Evolutionary conservation across 768 basidiomycete species (phyloP).

Genomic region (Tricholoma hemisulphureum): DNA sequence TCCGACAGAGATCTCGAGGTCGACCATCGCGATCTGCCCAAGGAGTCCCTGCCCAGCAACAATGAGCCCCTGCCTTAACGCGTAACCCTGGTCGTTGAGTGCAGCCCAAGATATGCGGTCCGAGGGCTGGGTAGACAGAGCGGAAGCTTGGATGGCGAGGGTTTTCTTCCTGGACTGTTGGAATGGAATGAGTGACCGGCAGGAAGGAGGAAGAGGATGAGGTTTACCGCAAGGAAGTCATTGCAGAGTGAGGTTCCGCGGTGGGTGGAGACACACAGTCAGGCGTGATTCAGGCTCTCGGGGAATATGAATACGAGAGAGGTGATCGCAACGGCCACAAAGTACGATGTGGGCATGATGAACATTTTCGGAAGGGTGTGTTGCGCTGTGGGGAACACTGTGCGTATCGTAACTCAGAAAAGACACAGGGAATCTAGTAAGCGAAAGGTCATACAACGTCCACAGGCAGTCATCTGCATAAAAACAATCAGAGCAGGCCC

Average conservation of each 20-base stretch:
- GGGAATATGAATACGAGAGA: conserved; percentile 42
- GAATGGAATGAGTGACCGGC: background rate
- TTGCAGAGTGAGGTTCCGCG: conserved; percentile 24
- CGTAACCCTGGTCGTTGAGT: conserved; percentile 23
- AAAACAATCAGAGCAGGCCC: background rate
- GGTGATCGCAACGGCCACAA: conserved; percentile 39
- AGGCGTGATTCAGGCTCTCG: conserved; percentile 42
- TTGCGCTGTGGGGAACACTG: conserved; percentile 38
- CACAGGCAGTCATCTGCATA: conserved; percentile 35
- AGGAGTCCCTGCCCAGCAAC: conserved; percentile 31
- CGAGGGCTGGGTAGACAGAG: conserved; percentile 32
- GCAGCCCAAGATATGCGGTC: conserved; percentile 34
- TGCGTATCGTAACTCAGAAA: background rate
- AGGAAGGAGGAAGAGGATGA: background rate
- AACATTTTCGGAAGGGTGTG: conserved; percentile 42
- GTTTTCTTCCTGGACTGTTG: conserved; percentile 33
- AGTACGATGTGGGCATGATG: conserved; percentile 39
- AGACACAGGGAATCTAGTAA: background rate
- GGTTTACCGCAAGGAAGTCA: conserved; percentile 30
- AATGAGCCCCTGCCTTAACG: conserved; percentile 27
- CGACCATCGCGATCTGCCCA: conserved; percentile 37
- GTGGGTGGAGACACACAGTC: conserved; percentile 29
- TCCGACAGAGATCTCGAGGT: conserved; percentile 44
- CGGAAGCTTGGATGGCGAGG: conserved; percentile 32
- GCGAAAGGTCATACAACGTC: conserved; percentile 27